These are phyloP conservation scores for Escovopsis sp. DNA, from an alignment of 2,329 filamentous ascomycete species.

Conservation along the genomic window DNA sequence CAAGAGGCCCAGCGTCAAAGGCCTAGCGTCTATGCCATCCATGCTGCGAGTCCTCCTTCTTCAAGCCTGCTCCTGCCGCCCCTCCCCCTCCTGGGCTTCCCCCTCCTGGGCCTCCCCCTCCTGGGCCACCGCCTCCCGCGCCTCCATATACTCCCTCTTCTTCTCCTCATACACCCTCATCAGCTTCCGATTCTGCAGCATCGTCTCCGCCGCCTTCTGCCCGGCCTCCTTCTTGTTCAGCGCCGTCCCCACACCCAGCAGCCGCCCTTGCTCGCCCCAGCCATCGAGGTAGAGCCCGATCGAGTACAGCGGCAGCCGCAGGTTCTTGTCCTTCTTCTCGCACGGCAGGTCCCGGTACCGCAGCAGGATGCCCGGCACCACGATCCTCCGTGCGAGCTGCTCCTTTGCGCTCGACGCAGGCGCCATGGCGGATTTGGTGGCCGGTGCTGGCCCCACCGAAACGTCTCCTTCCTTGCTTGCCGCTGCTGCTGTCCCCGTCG, in stretches of 20 bases:
- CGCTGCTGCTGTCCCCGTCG: no score
- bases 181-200: slow-evolving; percentile 50
- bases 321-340: slow-evolving; percentile 37
- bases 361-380: slow-evolving; percentile 41
- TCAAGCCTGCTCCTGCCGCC: no score
- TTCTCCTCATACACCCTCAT: slow-evolving; percentile 34
- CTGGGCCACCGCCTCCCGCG: slow-evolving; percentile 8
- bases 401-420: slow-evolving; percentile 15
- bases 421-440: no score
- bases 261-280: slow-evolving; percentile 48
- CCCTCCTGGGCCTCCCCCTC: background rate
- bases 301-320: slow-evolving; percentile 40
- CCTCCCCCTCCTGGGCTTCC: no score
- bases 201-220: slow-evolving; percentile 46
- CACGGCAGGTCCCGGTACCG: slow-evolving; percentile 42
- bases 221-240: slow-evolving; percentile 56
- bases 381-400: slow-evolving; percentile 24
- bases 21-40: no score
- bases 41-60: no score
- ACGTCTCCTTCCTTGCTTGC: no score
- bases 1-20: no score
- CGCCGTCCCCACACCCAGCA: slow-evolving; percentile 48
- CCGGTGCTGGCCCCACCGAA: background rate
- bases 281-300: slow-evolving; percentile 52
- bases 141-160: slow-evolving; percentile 28